Conservation (phyloP, 768 basidiomycete genomes). For the Cyclocybe cylindracea region DNA sequence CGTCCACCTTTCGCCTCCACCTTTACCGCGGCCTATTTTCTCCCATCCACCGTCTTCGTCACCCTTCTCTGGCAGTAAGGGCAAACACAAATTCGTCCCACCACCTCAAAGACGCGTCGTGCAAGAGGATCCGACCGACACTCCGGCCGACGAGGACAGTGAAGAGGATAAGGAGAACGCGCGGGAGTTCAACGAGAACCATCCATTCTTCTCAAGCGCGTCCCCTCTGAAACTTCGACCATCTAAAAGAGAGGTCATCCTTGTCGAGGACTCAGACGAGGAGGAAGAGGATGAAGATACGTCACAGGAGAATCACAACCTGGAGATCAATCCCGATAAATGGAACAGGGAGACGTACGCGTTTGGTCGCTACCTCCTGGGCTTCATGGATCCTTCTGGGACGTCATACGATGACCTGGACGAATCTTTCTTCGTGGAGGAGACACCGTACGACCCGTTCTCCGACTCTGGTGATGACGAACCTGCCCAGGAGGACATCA, state of each 20-base stretch:
- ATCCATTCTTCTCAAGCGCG: slow-evolving; percentile 18
- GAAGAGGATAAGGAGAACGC: slow-evolving; percentile 22
- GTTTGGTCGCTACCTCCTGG: slow-evolving; percentile 31
- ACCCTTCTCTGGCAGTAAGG: not conserved
- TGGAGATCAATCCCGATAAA: slow-evolving; percentile 16
- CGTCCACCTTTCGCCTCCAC: slow-evolving; percentile 33
- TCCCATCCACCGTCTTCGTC: slow-evolving; percentile 5
- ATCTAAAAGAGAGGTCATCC: slow-evolving; percentile 2
- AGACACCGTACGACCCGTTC: slow-evolving; percentile 18
- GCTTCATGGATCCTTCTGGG: slow-evolving; percentile 22
- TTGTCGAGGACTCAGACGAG: slow-evolving; percentile 12
- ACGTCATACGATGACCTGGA: slow-evolving; percentile 14
- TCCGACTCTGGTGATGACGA: slow-evolving; percentile 21
- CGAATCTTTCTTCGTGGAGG: slow-evolving; percentile 17
- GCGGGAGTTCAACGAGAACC: slow-evolving; percentile 20
- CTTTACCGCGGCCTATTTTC: slow-evolving; percentile 22
- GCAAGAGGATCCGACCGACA: slow-evolving; percentile 6
- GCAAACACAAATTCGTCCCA: not conserved
- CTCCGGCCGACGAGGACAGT: slow-evolving; percentile 19
- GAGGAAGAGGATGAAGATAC: slow-evolving; percentile 14
- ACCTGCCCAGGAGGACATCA: slow-evolving; percentile 14
- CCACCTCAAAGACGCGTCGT: not conserved
- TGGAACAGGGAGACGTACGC: slow-evolving; percentile 33
- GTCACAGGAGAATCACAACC: slow-evolving; percentile 12
- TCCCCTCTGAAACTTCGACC: slow-evolving; percentile 6